Evolutionary conservation across 257 asterid species (phyloP).

Genomic region (Solanum pimpinellifolium): DNA sequence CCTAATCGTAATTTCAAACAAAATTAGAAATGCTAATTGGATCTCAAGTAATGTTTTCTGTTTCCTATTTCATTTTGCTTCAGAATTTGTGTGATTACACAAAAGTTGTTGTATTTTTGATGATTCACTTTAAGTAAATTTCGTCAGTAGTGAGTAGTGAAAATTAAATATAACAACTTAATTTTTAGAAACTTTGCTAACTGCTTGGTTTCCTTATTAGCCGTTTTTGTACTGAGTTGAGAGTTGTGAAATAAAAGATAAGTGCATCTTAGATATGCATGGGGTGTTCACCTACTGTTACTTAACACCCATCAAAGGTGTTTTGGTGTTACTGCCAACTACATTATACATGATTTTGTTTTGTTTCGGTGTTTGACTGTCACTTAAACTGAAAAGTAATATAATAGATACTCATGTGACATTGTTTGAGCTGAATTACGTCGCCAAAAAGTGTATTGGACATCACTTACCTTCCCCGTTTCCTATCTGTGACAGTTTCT

Average conservation of each 20-base stretch:
- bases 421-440: not conserved
- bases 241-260: too few species aligned
- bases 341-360: not conserved
- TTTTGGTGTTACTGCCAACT: not conserved
- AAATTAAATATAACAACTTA: not conserved
- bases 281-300: not conserved
- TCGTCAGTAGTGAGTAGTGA: too few species aligned
- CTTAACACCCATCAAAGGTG: not conserved
- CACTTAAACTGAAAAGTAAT: not conserved
- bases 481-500: not conserved
- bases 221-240: not conserved
- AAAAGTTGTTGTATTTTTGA: too few species aligned
- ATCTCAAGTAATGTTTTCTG: too few species aligned
- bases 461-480: not conserved
- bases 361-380: not conserved
- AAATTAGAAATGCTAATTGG: not conserved
- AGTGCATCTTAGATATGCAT: not conserved
- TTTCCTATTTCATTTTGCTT: not conserved
- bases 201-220: not conserved
- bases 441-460: not conserved
- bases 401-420: not conserved
- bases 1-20: not conserved
- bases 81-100: too few species aligned
- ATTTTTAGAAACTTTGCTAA: not conserved
- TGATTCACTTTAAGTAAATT: not conserved